Base-by-base conservation (phyloP, 192 early-diverging fungal genomes). In the Coemansia sp. region DNA sequence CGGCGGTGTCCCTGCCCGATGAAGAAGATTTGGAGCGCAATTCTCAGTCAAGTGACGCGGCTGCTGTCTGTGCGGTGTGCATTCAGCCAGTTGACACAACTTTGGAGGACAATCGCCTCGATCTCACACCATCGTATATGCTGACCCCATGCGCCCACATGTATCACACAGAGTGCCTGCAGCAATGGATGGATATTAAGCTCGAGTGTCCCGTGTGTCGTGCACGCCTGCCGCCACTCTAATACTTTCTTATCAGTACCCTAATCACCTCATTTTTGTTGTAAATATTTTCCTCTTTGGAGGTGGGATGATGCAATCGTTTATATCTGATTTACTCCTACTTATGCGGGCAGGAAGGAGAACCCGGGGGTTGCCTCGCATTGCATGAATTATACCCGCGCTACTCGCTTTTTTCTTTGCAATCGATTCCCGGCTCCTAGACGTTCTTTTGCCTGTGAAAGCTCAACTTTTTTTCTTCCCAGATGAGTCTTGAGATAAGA, bases 141-240 rank as follows among this genome's bases (percentile, higher is more conserved):
- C 70, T 93, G 32, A 94, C 93, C 23, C 93, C 93, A 0, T 94
- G 91, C 74, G 82, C 86, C 23, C 93, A 94, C 59, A 63, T 93
- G 37, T 94, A 91, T 75, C 93, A 94, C 73, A 85, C 89, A 0
- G 88, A 89, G 11, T 94, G 93, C 68, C 82, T 94, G 29, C 44
- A 37, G 57, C 66, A 78, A 71, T 93, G 92, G 92, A 93, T 93
- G 90, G 80, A 87, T 38, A 89, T 92, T 57, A 93, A 92, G 72
- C 80, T 93, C 23, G 92, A 93, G 69, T 90, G 91, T 66, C 89
- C 89, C 11, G 76, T 90, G 14, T 90, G 91, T 59, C 78, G 89
- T 38, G 70, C 86, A 5, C 82, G 82, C 58, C 75, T 90, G 64
- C 90, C 89, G 51, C 80, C 87, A 6, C 74, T 77, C 45, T 88